A percentile compares a stretch with the other conserved stretches of the same genome.
phyloP scores from a whole-genome alignment of 208 protist species.

The Trypanosoma lewisi region DNA sequence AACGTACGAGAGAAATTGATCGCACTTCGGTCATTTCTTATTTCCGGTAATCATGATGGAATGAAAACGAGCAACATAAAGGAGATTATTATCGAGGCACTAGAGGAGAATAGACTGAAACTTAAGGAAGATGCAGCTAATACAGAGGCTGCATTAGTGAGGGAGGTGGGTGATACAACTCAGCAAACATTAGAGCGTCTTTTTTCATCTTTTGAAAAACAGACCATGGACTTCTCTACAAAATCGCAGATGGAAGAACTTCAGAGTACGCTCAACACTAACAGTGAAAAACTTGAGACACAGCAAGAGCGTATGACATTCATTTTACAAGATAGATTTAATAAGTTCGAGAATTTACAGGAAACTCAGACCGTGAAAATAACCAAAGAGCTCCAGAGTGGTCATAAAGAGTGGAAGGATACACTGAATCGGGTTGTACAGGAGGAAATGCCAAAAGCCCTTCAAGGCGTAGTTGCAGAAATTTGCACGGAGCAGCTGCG shows the following conservation, averaged over 20 bases:
- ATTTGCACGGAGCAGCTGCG: conserved; percentile 14
- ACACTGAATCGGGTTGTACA: conserved; percentile 2
- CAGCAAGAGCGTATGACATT: conserved; percentile 7
- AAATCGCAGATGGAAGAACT: conserved; percentile 6
- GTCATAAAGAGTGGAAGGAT: conserved; percentile 12
- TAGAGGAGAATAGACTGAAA: conserved; percentile 21
- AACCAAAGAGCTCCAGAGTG: not conserved
- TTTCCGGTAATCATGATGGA: not conserved
- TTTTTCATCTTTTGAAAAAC: conserved; percentile 2
- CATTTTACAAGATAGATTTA: conserved; percentile 22
- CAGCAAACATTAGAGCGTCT: conserved; percentile 15
- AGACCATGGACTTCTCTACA: not conserved
- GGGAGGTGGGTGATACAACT: conserved; percentile 5
- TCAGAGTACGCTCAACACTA: conserved; percentile 6
- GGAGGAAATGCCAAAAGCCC: conserved; percentile 4
- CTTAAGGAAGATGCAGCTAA: conserved; percentile 17
- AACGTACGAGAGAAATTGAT: conserved; percentile 20
- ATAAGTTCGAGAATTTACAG: conserved; percentile 14
- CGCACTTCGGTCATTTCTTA: conserved; percentile 16
- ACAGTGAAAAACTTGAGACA: not conserved
- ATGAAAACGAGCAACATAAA: not conserved
- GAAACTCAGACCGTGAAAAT: conserved; percentile 1
- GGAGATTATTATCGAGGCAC: conserved; percentile 9
- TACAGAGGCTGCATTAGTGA: conserved; percentile 16
- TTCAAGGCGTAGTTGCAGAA: conserved; percentile 6